Evolutionary conservation across 352 stramenopile species (phyloP), one percentile per base, ranked within the genome.

Genomic region (Phytophthora tubulina): DNA sequence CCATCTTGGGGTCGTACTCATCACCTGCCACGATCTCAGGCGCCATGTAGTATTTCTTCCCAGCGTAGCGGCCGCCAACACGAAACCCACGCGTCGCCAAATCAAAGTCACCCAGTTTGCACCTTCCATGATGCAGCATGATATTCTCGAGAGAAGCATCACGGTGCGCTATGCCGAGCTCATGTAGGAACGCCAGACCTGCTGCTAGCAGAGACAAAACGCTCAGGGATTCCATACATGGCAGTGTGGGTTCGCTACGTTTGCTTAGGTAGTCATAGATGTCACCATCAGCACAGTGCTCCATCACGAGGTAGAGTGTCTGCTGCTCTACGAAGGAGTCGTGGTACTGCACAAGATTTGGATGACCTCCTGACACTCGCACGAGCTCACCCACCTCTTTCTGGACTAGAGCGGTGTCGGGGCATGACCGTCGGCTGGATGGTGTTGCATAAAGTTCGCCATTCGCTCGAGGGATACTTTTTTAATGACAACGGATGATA

Each of bases 71-170:
- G 10, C 15, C 48, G 11, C 53, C 13, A 2, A 4, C 30, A 11
- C 41, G 42, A 6, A 6, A 27, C 17, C n/a, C 55, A 30, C 63
- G 70, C 54, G 52, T 68, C 13, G 69, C 64, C 32, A 90, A 59
- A 1, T 80, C 80, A 49, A 90, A 88, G 53, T 88, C 80, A 8
- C 69, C 60, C 32, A 90, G 71, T 57, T 90, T 88, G 61, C 78
- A 80, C 9, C 45, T 4, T 60, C 79, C 46, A 65, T 56, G 31
- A 38, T 56, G 33, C 21, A 88, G 36, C 10, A 88, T 67, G 30
- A 90, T 65, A 64, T 88, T 88, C 39, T 88, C 81, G 8, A 89
- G 67, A 17, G 79, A 86, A 6, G 86, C 14, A 53, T 89, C 81
- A 3, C 79, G 72, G 54, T 89, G 81, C 31, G 81, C 80, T 32